These are phyloP conservation scores for Colletotrichum caudatum DNA, from an alignment of 2,329 filamentous ascomycete species.

Conservation along the genomic window DNA sequence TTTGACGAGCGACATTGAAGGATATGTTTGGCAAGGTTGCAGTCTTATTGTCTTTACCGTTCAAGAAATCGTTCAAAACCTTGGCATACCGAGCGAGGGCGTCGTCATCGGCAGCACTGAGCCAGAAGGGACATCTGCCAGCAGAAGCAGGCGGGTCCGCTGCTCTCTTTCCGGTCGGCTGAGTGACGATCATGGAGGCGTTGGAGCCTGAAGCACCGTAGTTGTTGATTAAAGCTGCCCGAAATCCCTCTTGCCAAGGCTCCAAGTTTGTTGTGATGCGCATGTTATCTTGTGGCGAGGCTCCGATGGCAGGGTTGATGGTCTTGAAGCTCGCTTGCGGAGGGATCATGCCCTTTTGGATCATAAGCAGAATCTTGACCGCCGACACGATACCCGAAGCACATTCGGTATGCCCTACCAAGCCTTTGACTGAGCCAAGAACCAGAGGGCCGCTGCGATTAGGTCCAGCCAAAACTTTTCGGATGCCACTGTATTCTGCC, in stretches of 20 bases:
- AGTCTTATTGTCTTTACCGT: neutral
- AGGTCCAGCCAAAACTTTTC: slow-evolving; percentile 56
- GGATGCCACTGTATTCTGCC: slow-evolving; percentile 60
- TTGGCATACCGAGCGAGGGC: slow-evolving; percentile 8
- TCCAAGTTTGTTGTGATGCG: neutral
- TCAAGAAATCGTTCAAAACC: neutral
- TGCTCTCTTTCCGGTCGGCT: neutral
- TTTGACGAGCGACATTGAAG: slow-evolving; percentile 50
- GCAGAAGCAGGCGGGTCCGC: neutral
- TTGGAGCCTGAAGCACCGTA: slow-evolving; percentile 50
- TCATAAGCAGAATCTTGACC: slow-evolving; percentile 46
- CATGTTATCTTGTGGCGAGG: neutral
- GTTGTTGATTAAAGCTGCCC: slow-evolving; percentile 50
- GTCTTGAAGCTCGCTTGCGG: slow-evolving; percentile 43
- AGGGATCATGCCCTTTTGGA: slow-evolving; percentile 43
- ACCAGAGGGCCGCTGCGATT: neutral
- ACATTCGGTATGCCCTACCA: slow-evolving; percentile 56
- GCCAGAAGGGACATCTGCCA: slow-evolving; percentile 28
- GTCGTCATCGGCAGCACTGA: slow-evolving; percentile 18
- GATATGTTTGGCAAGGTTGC: slow-evolving; percentile 46
- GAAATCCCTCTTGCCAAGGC: neutral
- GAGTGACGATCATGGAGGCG: slow-evolving; percentile 44
- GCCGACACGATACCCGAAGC: slow-evolving; percentile 45
- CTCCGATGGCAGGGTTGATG: slow-evolving; percentile 47
- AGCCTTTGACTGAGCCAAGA: slow-evolving; percentile 43